Percentiles rank a stretch among this genome's conserved stretches.
Conservation (phyloP, 1,284 basidiomycete species). For the Psilocybe mexicana region DNA sequence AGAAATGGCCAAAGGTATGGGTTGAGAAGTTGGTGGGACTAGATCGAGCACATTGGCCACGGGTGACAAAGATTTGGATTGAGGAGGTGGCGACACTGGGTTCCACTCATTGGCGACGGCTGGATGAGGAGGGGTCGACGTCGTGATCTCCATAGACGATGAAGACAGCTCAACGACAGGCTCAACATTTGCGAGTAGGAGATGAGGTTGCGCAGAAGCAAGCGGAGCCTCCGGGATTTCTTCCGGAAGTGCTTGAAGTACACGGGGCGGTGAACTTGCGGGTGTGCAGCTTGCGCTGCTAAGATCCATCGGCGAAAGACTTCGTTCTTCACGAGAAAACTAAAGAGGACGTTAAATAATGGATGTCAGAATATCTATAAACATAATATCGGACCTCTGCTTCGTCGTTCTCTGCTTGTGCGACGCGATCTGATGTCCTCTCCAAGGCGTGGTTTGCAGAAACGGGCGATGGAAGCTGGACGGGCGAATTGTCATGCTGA, state of each 20-base stretch:
- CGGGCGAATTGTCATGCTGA: conserved; percentile 14
- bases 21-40: not conserved
- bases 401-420: conserved; percentile 14
- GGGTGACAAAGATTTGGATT: not conserved
- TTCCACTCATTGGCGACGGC: not conserved
- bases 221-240: not conserved
- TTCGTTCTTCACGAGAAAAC: conserved; percentile 36
- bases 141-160: not conserved
- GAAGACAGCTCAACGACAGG: not conserved
- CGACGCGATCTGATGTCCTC: conserved; percentile 15
- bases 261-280: conserved; percentile 7
- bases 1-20: not conserved
- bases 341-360: conserved; percentile 11
- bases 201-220: not conserved
- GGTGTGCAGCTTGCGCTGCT: conserved; percentile 37
- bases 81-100: not conserved
- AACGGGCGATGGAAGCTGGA: conserved; percentile 25
- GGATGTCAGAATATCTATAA: not conserved
- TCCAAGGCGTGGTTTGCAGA: conserved; percentile 24
- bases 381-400: conserved; percentile 12
- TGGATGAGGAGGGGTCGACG: not conserved
- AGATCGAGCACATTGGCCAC: not conserved
- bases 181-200: not conserved
- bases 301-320: conserved; percentile 59
- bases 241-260: not conserved